Conservation (phyloP, 331 rosid species). For the Prunus yedoensis region DNA sequence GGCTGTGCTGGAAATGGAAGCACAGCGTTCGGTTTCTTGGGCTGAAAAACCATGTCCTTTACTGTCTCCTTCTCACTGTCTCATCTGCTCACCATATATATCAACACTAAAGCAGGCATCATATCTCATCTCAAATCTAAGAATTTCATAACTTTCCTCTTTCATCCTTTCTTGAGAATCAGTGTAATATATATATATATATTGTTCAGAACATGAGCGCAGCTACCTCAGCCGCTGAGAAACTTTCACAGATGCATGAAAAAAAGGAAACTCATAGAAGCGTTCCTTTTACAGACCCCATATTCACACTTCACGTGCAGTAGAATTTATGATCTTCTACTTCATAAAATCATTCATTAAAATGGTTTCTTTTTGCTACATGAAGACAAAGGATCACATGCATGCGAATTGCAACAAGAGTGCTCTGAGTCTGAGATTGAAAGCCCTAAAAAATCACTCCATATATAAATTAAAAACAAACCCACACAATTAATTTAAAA, state of each 20-base stretch:
- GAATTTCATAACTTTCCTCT: conserved; percentile 24
- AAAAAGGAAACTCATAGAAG: no score
- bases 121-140: conserved; percentile 29
- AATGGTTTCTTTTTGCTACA: not conserved
- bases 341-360: not conserved
- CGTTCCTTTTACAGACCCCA: no score
- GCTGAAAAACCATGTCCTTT: conserved; percentile 10
- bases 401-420: not conserved
- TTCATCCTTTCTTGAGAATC: conserved; percentile 50
- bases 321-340: not conserved
- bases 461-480: not conserved
- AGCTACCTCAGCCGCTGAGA: not conserved
- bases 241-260: no score
- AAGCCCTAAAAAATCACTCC: not conserved
- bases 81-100: not conserved
- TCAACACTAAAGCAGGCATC: conserved; percentile 16
- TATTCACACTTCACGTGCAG: not conserved
- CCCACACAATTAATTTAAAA: not conserved
- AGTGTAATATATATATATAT: conserved; percentile 28
- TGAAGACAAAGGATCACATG: not conserved
- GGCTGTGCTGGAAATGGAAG: conserved; percentile 29
- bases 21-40: conserved; percentile 19
- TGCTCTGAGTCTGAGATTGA: not conserved
- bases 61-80: conserved; percentile 5
- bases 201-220: not conserved